phyloP scores from a whole-genome alignment of 148 eudicot genomes.

The Silene uniflora region DNA sequence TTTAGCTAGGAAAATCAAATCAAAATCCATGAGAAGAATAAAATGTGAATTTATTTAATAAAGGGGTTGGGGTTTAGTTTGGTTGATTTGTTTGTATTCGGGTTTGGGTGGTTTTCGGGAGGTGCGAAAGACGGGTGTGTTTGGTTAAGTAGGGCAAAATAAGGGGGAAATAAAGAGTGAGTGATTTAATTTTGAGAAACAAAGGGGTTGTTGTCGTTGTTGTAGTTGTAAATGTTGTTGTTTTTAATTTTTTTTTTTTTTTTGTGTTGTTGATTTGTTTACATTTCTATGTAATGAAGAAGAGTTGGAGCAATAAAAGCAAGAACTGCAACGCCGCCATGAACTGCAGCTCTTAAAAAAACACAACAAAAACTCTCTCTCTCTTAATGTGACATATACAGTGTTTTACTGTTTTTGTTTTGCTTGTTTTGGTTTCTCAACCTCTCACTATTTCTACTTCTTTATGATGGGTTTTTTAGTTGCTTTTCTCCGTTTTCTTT shows the following conservation, averaged over 20 bases:
- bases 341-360: slow-evolving; percentile 22
- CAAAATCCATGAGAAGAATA: slow-evolving; percentile 15
- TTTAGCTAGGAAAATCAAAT: neutral
- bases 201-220: neutral
- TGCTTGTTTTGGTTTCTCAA: neutral
- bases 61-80: neutral
- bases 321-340: slow-evolving; percentile 95
- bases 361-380: neutral
- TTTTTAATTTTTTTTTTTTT: neutral
- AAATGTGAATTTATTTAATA: neutral
- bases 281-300: neutral
- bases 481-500: neutral
- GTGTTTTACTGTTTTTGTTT: neutral
- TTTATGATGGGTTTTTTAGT: neutral
- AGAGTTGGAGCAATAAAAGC: slow-evolving; percentile 53
- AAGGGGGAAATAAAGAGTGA: neutral
- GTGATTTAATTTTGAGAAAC: too few relatives aligned
- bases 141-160: slow-evolving; percentile 15
- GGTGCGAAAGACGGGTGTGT: neutral
- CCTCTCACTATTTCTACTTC: neutral
- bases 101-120: slow-evolving; percentile 3
- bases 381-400: neutral
- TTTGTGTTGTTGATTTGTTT: slow-evolving; percentile 1
- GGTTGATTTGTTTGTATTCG: slow-evolving; percentile 4
- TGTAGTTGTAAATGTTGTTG: neutral